Evolutionary conservation across 495 filamentous ascomycete species (phyloP).

Genomic region (Lasiosphaeris hirsuta): DNA sequence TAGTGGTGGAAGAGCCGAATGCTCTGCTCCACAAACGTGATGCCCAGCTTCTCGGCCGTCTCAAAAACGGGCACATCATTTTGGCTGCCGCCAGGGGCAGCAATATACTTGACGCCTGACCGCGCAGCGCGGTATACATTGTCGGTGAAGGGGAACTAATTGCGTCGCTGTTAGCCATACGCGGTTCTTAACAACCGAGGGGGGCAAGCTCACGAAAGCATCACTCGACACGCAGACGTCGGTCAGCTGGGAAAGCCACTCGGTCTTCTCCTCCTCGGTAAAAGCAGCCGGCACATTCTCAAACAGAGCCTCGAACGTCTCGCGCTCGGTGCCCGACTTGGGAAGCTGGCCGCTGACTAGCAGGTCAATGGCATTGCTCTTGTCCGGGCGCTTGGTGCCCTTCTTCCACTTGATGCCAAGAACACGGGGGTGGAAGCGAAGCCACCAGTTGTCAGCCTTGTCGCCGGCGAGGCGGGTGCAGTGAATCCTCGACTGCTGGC

Average conservation of each 20-base stretch:
- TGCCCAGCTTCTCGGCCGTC: conserved; percentile 88
- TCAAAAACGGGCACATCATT: conserved; percentile 86
- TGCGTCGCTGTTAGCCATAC: conserved; percentile 12
- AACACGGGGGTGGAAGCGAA: conserved; percentile 88
- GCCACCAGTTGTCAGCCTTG: conserved; percentile 99
- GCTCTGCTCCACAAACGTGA: conserved; percentile 87
- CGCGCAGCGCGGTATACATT: conserved; percentile 88
- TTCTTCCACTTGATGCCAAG: conserved; percentile 93
- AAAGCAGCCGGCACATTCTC: conserved; percentile 85
- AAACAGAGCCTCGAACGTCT: conserved; percentile 83
- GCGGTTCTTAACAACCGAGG: not conserved
- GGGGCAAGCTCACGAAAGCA: conserved; percentile 73
- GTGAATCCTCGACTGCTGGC: conserved; percentile 96
- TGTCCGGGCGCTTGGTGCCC: conserved; percentile 91
- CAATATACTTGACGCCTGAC: conserved; percentile 92
- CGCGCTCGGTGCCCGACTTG: conserved; percentile 73
- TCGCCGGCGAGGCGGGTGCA: conserved; percentile 97
- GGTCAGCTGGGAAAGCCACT: conserved; percentile 74
- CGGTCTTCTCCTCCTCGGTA: conserved; percentile 75
- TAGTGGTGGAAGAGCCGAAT: conserved; percentile 89
- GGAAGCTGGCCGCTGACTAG: conserved; percentile 87
- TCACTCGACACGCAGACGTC: conserved; percentile 88
- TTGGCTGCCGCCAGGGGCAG: conserved; percentile 88
- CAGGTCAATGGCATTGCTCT: conserved; percentile 96
- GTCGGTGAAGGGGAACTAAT: conserved; percentile 95